Evolutionary conservation across 495 filamentous ascomycete genomes (phyloP).

Genomic region (Xylaria intraflava): DNA sequence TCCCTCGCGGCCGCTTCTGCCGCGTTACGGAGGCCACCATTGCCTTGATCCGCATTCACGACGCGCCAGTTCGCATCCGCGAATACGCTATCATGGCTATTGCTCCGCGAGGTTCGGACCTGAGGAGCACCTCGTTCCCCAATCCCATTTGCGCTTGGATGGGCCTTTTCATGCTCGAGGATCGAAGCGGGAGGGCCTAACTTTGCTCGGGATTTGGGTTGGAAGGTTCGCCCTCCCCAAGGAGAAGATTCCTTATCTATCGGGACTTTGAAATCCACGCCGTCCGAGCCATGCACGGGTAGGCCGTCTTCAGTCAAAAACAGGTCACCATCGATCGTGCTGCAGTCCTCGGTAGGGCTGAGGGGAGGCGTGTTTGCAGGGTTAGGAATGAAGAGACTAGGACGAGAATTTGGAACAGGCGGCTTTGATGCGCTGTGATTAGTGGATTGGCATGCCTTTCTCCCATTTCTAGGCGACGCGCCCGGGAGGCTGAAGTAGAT

Average conservation of each 20-base stretch:
- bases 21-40: constrained; percentile 83
- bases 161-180: constrained; percentile 51
- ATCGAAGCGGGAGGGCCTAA: constrained; percentile 66
- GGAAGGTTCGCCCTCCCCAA: constrained; percentile 64
- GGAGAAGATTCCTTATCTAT: constrained; percentile 60
- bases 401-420: constrained; percentile 30
- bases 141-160: constrained; percentile 47
- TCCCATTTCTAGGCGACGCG: constrained; percentile 14
- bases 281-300: constrained; percentile 30
- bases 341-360: constrained; percentile 56
- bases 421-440: constrained; percentile 21
- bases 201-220: constrained; percentile 64
- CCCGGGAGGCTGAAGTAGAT: constrained; percentile 61
- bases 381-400: constrained; percentile 40
- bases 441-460: constrained; percentile 16
- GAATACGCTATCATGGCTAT: constrained; percentile 57
- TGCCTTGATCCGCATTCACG: constrained; percentile 77
- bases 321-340: constrained; percentile 44
- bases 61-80: constrained; percentile 71
- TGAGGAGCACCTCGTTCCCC: constrained; percentile 42
- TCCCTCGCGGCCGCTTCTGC: constrained; percentile 65
- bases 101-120: constrained; percentile 41
- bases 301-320: constrained; percentile 48
- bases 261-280: constrained; percentile 37
- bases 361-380: constrained; percentile 43